Base-by-base conservation (phyloP, 2,329 filamentous ascomycete genomes). In the Bertia moriformis region DNA sequence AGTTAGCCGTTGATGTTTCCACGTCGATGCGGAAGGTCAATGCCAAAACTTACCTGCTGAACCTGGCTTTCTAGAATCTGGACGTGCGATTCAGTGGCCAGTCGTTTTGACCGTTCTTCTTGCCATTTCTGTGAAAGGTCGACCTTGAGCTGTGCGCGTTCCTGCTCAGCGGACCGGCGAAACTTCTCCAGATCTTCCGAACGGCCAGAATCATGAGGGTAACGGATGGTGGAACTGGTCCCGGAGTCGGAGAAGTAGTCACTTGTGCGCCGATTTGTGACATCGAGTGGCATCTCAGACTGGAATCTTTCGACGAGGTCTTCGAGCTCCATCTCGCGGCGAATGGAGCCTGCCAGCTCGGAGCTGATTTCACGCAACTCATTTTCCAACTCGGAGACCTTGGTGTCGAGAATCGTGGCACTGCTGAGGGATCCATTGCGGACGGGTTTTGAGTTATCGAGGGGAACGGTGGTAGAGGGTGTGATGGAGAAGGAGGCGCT, bases 221-320 rank as follows among this genome's bases (percentile, higher is more conserved):
- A 12, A 10, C 32, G 32, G 7, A 35, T 17, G n/a, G n/a, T n/a
- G 7, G 32, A 35, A 15, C 32, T 15, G 15, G 71, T 66, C 19
- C 77, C 76, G 3, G 74, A 78, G 48, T 82, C 77, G 0, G 77
- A 82, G 50, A 78, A 82, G 53, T 82, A 81, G 51, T 82, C 77
- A 51, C 77, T 82, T 3, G 73, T 78, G 30, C 75, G 64, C 42
- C 71, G 62, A 39, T 66, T 68, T 19, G 59, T 15, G 15, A 7
- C 32, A n/a, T 29, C 24, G 10, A 58, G 30, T 52, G 48, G 46
- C 19, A 53, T 60, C 46, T 79, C 73, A 2, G 61, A 55, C 48
- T 78, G 74, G 45, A 75, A 60, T 33, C 68, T 62, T 44, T 82
- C 78, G 1, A 82, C 63, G 43, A 81, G 60, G 52, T 82, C 77